Evolutionary conservation across 306 rosid species (phyloP).

Genomic region (Cicer cuneatum): DNA sequence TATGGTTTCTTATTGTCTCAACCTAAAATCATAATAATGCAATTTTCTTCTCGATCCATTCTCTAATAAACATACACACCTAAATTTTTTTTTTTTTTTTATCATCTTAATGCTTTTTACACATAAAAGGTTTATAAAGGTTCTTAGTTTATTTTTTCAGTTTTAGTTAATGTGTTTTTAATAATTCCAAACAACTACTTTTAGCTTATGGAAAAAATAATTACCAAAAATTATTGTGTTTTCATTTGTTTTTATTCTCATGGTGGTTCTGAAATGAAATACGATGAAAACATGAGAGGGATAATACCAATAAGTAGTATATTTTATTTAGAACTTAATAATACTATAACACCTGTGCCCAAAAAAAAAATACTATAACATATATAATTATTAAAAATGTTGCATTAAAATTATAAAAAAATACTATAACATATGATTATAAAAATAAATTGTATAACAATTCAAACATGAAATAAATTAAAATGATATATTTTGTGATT

Average conservation of each 20-base stretch:
- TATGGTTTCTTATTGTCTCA: neutral
- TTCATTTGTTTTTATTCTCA: conserved; percentile 1
- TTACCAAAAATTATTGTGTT: neutral
- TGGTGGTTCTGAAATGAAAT: neutral
- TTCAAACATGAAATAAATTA: neutral
- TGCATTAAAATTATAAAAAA: neutral
- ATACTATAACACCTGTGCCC: too few relatives aligned
- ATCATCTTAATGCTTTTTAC: neutral
- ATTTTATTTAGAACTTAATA: too few relatives aligned
- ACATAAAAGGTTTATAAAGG: neutral
- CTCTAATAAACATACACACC: neutral
- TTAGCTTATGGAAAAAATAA: too few relatives aligned
- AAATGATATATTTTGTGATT: too few relatives aligned
- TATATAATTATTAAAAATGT: neutral
- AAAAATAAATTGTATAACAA: neutral
- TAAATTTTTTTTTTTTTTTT: too few relatives aligned
- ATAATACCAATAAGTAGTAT: too few relatives aligned
- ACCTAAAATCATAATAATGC: neutral
- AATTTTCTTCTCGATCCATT: neutral
- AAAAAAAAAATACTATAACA: neutral
- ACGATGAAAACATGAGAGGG: too few relatives aligned
- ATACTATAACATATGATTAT: neutral
- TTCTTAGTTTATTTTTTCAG: neutral
- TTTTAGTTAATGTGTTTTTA: neutral
- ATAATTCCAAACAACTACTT: too few relatives aligned